Evolutionary conservation across 1,284 basidiomycete genomes (phyloP), one percentile per base, ranked within the genome.

Genomic region (Sphagnurus paluster): DNA sequence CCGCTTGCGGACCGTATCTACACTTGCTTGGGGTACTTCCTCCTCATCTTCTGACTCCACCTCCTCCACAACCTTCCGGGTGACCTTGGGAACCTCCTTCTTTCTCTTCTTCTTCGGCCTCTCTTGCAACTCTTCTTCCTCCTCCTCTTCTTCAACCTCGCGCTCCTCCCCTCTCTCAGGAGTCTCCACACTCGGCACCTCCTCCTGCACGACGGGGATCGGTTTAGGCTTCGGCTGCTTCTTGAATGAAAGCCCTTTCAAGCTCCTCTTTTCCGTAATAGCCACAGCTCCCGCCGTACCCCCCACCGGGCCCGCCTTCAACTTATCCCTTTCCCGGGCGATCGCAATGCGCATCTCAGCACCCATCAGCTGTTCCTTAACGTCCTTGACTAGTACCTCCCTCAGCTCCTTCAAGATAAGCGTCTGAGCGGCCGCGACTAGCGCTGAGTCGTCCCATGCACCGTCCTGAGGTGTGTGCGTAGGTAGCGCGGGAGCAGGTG

Each of bases 211-310:
- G 38, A 66, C 66, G 38, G 65, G 64, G 43, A 69, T 57, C 42
- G 73, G 69, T 60, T 78, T 79, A 46, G 70, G 48, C 46, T 51
- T 54, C 17, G 46, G 73, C 59, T 76, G 75, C 65, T 81, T 85
- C 64, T 79, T 81, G 63, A 88, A 87, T 42, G 84, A 86, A 56
- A 88, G 57, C 2, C 77, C 79, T 60, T 83, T 83, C 59, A 87
- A 64, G 4, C 77, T 75, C 49, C 63, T 66, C 57, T 66, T 71
- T 61, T 73, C 74, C 16, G 55, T 48, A 32, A 59, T 58, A 56
- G 61, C 67, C 41, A 41, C 42, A 56, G 39, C 56, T 10, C 46
- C 53, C 47, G 49, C 54, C 25, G 51, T 51, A 51, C 60, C 53
- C 42, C 50, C 46, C 51, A 50, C 58, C 5, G 13, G 39, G 36